A percentile compares a stretch with the other conserved stretches of the same genome.
Evolutionary conservation across 495 filamentous ascomycete species (phyloP).

Genomic region (Thermothielavioides terrestris): DNA sequence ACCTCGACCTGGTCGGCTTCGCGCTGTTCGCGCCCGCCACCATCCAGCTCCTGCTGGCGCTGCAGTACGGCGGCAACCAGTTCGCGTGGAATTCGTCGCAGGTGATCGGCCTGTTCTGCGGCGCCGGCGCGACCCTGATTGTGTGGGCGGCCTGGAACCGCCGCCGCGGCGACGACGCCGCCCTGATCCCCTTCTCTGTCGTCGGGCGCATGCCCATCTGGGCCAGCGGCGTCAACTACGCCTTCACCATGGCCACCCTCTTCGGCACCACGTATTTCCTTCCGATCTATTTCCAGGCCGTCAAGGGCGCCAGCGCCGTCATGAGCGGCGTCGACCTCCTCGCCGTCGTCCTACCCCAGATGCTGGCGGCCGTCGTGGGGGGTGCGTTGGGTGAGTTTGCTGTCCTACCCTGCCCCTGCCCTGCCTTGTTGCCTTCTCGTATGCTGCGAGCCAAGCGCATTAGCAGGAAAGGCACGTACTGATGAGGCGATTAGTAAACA

Average conservation of each 20-base stretch:
- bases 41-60: conserved; percentile 59
- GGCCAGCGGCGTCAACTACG: conserved; percentile 36
- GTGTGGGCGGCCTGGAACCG: conserved; percentile 54
- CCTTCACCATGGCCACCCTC: conserved; percentile 46
- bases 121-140: conserved; percentile 49
- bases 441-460: no score
- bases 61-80: conserved; percentile 68
- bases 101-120: conserved; percentile 57
- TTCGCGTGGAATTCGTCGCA: conserved; percentile 54
- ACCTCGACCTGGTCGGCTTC: conserved; percentile 59
- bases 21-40: conserved; percentile 56
- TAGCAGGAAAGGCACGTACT: no score
- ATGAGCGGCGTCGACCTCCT: conserved; percentile 47
- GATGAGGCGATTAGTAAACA: no score
- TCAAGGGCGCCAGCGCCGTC: conserved; percentile 39
- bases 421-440: no score
- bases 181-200: conserved; percentile 57
- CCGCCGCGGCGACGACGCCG: conserved; percentile 55
- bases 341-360: no score
- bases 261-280: conserved; percentile 51
- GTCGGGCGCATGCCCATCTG: conserved; percentile 56
- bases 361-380: no score
- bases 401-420: no score
- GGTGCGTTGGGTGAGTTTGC: no score
- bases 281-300: conserved; percentile 59